phyloP scores from a whole-genome alignment of 177 flowering plant genomes.

The Tripterygium wilfordii region DNA sequence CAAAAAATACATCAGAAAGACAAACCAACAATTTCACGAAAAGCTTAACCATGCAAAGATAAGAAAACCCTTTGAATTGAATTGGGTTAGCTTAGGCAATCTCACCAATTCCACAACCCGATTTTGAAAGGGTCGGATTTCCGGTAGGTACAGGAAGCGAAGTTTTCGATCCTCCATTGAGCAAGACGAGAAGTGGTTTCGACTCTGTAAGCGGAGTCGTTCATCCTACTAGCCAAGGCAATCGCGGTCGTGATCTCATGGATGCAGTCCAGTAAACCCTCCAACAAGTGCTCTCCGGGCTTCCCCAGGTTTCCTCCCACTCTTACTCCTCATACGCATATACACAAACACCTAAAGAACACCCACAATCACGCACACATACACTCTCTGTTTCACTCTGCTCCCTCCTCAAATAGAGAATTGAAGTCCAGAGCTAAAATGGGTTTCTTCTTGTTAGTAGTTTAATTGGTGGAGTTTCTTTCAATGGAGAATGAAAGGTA shows the following conservation, averaged over 20 bases:
- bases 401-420: neutral
- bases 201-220: conserved; percentile 73
- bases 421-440: neutral
- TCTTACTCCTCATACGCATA: conserved; percentile 14
- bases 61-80: neutral
- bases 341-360: neutral
- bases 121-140: conserved; percentile 95
- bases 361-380: conserved; percentile 3
- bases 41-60: neutral
- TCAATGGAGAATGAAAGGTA: neutral
- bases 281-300: conserved; percentile 49
- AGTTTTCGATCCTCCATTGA: conserved; percentile 86
- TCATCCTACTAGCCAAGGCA: conserved; percentile 68
- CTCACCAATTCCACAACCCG: conserved; percentile 89
- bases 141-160: conserved; percentile 72
- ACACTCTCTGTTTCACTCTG: neutral
- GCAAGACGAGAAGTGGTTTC: conserved; percentile 88
- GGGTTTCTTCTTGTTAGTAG: neutral
- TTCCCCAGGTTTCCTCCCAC: conserved; percentile 66
- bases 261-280: conserved; percentile 77
- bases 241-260: conserved; percentile 80
- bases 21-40: neutral
- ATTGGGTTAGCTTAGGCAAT: neutral
- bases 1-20: neutral
- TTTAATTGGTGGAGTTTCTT: conserved; percentile 2